phyloP scores from a whole-genome alignment of 2,329 filamentous ascomycete genomes.

The Paecilomyces sp. region DNA sequence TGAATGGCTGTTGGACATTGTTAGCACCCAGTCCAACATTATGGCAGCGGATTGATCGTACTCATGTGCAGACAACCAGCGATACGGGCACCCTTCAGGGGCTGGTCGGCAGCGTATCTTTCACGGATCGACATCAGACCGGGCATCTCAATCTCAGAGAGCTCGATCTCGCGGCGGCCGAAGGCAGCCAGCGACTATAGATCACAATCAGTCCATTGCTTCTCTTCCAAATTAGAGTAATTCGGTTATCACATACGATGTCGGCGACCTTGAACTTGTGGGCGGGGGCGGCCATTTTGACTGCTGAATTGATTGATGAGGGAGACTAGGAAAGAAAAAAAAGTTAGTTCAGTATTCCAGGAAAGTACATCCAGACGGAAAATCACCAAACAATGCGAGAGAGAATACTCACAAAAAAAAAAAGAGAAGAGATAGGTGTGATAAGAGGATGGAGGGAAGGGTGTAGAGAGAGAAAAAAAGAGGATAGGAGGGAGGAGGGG shows the following conservation, averaged over 20 bases:
- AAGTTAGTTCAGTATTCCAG: slow-evolving; percentile 2
- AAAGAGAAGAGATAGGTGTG: slow-evolving; percentile 6
- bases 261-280: slow-evolving; percentile 97
- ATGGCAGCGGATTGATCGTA: slow-evolving; percentile 30
- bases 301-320: slow-evolving; percentile 10
- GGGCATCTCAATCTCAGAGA: slow-evolving; percentile 94
- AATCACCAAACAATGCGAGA: background rate
- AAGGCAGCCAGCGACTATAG: slow-evolving; percentile 79
- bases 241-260: slow-evolving; percentile 49
- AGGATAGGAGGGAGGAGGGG: slow-evolving; percentile 14
- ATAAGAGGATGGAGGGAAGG: slow-evolving; percentile 8
- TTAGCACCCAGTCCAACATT: slow-evolving; percentile 5
- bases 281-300: slow-evolving; percentile 66
- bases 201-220: slow-evolving; percentile 4
- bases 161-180: slow-evolving; percentile 97
- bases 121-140: slow-evolving; percentile 91
- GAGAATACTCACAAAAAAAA: slow-evolving; percentile 8
- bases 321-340: background rate
- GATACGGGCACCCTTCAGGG: slow-evolving; percentile 88
- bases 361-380: background rate
- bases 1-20: slow-evolving; percentile 63
- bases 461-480: slow-evolving; percentile 7
- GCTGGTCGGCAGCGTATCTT: slow-evolving; percentile 91
- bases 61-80: slow-evolving; percentile 98
- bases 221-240: background rate